These are phyloP conservation scores for Tranzscheliella williamsii DNA, from an alignment of 1,284 basidiomycete species.

Conservation along the genomic window DNA sequence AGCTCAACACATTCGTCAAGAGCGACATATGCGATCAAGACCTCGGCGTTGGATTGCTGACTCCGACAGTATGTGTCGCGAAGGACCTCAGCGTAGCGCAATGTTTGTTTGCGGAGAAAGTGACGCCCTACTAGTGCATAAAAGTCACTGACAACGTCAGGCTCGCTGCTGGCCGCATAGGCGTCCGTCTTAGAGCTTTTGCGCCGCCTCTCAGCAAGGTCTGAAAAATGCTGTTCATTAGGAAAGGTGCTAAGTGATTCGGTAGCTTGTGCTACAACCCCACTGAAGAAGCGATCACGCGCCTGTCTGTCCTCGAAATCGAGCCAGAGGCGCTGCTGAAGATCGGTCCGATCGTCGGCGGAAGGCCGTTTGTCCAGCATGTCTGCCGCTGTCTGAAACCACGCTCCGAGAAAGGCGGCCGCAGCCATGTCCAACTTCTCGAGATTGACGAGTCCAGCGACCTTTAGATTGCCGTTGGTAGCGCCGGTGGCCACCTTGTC, in stretches of 20 bases:
- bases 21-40: conserved; percentile 4
- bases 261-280: no score
- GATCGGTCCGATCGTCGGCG: background rate
- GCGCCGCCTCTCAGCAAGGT: background rate
- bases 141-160: no score
- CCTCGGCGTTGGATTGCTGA: no score
- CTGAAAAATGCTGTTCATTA: no score
- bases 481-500: background rate
- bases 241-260: no score
- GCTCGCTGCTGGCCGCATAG: no score
- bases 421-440: background rate
- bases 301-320: no score
- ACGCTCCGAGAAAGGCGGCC: background rate
- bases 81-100: background rate
- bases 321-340: background rate
- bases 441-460: background rate
- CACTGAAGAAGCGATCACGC: no score
- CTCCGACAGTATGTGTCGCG: background rate
- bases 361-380: background rate
- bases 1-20: conserved; percentile 15
- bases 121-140: background rate
- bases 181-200: background rate
- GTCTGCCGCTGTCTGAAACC: background rate
- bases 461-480: no score
- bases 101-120: background rate